Percentiles rank a stretch among this genome's conserved stretches.
These are phyloP conservation scores for Stentor coeruleus DNA, from an alignment of 73 alveolate species.

Conservation along the genomic window DNA sequence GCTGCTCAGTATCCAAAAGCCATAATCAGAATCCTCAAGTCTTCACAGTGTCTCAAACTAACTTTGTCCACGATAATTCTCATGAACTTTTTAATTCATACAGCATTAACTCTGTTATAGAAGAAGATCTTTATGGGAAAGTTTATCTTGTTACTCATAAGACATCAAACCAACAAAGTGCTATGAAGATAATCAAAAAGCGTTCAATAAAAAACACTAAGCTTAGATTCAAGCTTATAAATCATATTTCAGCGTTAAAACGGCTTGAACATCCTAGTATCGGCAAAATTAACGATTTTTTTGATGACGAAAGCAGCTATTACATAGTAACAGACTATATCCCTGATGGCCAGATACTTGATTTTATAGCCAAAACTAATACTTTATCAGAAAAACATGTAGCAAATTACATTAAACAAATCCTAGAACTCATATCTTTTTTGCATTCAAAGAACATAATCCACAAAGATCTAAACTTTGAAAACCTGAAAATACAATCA, in stretches of 20 bases:
- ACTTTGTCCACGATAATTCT: neutral
- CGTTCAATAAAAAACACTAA: constrained; percentile 29
- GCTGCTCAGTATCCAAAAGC: too few species aligned
- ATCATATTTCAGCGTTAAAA: neutral
- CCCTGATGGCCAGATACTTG: constrained; percentile 79
- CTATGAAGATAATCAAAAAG: constrained; percentile 33
- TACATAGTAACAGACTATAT: constrained; percentile 75
- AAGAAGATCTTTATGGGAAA: constrained; percentile 57
- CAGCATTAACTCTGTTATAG: neutral
- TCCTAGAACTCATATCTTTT: constrained; percentile 65
- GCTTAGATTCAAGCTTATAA: constrained; percentile 40
- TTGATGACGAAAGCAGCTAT: constrained; percentile 75
- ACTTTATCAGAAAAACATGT: constrained; percentile 70
- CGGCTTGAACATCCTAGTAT: constrained; percentile 72
- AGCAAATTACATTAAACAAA: constrained; percentile 62
- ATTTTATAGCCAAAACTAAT: constrained; percentile 66
- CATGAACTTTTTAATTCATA: too few species aligned
- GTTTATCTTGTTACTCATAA: constrained; percentile 51
- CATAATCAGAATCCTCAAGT: too few species aligned
- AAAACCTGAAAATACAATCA: constrained; percentile 63
- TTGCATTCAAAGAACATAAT: constrained; percentile 72
- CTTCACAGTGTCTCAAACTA: neutral
- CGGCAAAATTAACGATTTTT: constrained; percentile 81
- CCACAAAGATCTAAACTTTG: constrained; percentile 80
- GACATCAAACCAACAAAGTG: constrained; percentile 49